Evolutionary conservation across 2,329 filamentous ascomycete species (phyloP), one percentile per base, ranked within the genome.

Genomic region (Penicillium janthinellum): DNA sequence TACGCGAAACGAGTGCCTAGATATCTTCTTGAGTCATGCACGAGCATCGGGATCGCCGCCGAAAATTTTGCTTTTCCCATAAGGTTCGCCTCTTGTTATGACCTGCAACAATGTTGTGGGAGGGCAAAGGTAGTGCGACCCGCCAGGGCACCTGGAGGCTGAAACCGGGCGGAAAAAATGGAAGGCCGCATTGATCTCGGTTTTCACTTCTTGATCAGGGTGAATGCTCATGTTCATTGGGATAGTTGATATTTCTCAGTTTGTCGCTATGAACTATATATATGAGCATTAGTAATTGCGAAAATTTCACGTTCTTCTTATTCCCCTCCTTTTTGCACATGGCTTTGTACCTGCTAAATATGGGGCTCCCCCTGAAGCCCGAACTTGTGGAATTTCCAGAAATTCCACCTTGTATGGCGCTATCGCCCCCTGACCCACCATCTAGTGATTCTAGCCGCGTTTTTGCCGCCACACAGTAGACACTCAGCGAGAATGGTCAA

Each of bases 401-500:
- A 63, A 50, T 60, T 60, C 55, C 59, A 37, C 57, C 48, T 53
- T 49, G 47, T 42, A 38, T 34, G 53, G 47, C 59, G 48, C 61
- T 64, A 61, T 58, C 50, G 49, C 17, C n/a, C 14, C 48, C 47
- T 45, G 66, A 63, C 66, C 70, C 70, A 71, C 69, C 38, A 25
- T 59, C 68, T 72, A 71, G 65, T 71, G 63, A 49, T 64, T 67
- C 59, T 72, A 71, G 65, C 63, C 59, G 58, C 49, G 65, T 64
- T 64, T 64, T 65, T 63, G 54, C 63, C 60, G 61, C 64, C 53
- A 64, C 61, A 31, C 44, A 25, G 11, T 47, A 28, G 1, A 28
- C 25, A 28, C 25, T 28, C 25, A 28, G 25, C 5, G 31, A 31
- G 31, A 31, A 31, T 31, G 31, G 31, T 31, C 31, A 31, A 8